Percentiles rank a stretch among this genome's conserved stretches.
phyloP scores from a whole-genome alignment of 345 rosid genomes.

The Eucalyptus caleyi region DNA sequence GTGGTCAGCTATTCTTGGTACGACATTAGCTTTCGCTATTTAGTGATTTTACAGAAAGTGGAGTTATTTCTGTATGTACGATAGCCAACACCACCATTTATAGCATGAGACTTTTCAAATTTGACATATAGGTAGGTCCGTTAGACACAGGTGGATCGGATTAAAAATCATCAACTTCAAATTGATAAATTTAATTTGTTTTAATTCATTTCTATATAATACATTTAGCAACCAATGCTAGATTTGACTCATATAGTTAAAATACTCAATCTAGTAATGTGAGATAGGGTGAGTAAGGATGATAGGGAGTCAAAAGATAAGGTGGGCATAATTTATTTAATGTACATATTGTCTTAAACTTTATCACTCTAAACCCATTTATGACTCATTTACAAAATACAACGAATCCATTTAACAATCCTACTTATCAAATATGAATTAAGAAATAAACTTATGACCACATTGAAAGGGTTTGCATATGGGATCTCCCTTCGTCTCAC shows the following conservation, averaged over 20 bases:
- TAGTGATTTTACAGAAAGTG: background rate
- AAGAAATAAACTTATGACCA: background rate
- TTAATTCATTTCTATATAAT: no score
- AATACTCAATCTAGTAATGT: background rate
- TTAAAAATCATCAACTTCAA: no score
- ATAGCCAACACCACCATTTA: background rate
- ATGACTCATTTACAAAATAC: no score
- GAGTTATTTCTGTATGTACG: background rate
- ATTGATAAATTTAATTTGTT: background rate
- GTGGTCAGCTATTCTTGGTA: background rate
- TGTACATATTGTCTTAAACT: no score
- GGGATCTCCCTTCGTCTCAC: background rate
- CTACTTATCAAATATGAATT: background rate
- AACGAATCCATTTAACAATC: no score
- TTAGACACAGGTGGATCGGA: background rate
- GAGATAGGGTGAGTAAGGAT: no score
- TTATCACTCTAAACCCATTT: no score
- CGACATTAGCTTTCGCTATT: background rate
- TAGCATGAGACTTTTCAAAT: background rate
- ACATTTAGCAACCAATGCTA: no score
- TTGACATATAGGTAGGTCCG: background rate
- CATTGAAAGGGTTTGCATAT: no score
- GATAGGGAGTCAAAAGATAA: no score
- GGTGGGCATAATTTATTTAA: no score
- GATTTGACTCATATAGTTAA: background rate